These are phyloP conservation scores for Penicillium sclerotiorum DNA, from an alignment of 2,329 filamentous ascomycete species.

Conservation along the genomic window DNA sequence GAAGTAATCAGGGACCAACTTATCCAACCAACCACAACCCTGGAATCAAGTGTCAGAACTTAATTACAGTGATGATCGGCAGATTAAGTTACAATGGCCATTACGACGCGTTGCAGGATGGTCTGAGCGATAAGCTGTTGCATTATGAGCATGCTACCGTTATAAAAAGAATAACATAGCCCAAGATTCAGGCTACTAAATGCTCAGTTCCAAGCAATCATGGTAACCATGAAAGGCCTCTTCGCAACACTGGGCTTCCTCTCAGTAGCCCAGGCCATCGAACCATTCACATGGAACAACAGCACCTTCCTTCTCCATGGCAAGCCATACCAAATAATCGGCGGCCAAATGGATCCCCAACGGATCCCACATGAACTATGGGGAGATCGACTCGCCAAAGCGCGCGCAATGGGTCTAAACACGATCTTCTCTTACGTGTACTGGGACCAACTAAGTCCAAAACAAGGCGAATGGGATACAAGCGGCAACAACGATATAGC, in stretches of 20 bases:
- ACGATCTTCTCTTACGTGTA: constrained; percentile 56
- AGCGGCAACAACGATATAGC: constrained; percentile 52
- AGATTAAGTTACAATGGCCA: not conserved
- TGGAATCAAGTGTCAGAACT: not conserved
- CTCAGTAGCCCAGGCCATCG: constrained; percentile 1
- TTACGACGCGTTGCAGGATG: too few species aligned
- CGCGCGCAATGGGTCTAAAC: constrained; percentile 53
- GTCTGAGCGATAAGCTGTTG: too few species aligned
- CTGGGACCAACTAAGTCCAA: constrained; percentile 54
- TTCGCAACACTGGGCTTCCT: constrained; percentile 2
- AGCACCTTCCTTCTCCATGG: constrained; percentile 15
- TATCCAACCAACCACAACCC: constrained; percentile 1
- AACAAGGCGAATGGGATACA: constrained; percentile 42
- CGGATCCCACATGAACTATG: constrained; percentile 53
- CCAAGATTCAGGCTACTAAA: not conserved
- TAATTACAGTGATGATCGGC: not conserved
- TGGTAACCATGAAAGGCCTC: not conserved
- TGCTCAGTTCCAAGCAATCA: not conserved
- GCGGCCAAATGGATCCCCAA: constrained; percentile 35
- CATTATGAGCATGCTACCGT: too few species aligned
- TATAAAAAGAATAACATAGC: too few species aligned
- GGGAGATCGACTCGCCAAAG: constrained; percentile 49
- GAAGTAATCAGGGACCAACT: not conserved
- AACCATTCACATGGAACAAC: constrained; percentile 11
- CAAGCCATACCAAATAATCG: constrained; percentile 16